Percentiles rank a stretch among this genome's conserved stretches.
phyloP scores from a whole-genome alignment of 352 stramenopile species.

The Phytophthora aleatoria region DNA sequence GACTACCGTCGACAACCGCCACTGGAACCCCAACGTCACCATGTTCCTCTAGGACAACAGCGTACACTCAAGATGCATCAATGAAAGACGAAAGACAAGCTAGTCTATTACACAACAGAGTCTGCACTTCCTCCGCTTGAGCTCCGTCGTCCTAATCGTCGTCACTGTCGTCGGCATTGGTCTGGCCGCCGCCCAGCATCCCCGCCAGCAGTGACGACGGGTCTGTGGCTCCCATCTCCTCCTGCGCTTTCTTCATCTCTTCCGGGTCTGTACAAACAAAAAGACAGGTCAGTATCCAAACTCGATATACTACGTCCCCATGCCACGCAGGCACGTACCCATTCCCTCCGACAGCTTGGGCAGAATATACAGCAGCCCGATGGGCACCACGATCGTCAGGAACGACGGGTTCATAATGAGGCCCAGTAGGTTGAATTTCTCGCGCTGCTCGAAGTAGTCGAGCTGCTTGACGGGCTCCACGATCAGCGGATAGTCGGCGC shows the following conservation, averaged over 20 bases:
- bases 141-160: constrained; percentile 51
- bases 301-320: not conserved
- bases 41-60: constrained; percentile 62
- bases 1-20: constrained; percentile 57
- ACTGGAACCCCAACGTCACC: constrained; percentile 78
- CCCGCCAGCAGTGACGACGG: constrained; percentile 67
- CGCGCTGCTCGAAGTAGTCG: constrained; percentile 83
- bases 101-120: constrained; percentile 28
- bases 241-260: constrained; percentile 88
- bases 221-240: constrained; percentile 80
- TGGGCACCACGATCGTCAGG: constrained; percentile 76
- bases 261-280: constrained; percentile 60
- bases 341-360: constrained; percentile 82
- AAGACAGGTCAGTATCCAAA: constrained; percentile 8
- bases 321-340: constrained; percentile 44
- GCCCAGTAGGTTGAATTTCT: constrained; percentile 80
- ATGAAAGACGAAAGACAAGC: constrained; percentile 17
- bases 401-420: constrained; percentile 86
- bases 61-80: not conserved
- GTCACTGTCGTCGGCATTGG: constrained; percentile 71
- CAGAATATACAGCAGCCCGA: constrained; percentile 79
- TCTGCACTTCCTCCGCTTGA: constrained; percentile 5
- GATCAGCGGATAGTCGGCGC: constrained; percentile 63
- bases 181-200: constrained; percentile 71
- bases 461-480: constrained; percentile 72